These are phyloP conservation scores for Sphenostylis stenocarpa DNA, from an alignment of 306 rosid species.

Conservation along the genomic window DNA sequence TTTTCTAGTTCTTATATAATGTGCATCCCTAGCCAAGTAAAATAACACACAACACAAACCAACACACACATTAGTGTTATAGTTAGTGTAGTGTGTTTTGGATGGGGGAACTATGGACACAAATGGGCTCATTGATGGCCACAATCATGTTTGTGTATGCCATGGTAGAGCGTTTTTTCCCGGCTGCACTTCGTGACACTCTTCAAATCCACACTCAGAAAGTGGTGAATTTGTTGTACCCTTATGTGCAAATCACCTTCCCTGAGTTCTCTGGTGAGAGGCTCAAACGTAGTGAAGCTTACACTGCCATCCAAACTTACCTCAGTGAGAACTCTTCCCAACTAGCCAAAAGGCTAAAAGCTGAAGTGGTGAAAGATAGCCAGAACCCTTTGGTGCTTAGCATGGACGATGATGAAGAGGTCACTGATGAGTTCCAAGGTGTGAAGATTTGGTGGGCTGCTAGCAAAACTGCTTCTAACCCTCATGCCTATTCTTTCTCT, in stretches of 20 bases:
- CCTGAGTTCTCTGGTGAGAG: slow-evolving; percentile 48
- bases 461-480: neutral
- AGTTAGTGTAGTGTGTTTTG: neutral
- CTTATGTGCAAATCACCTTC: slow-evolving; percentile 59
- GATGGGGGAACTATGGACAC: slow-evolving; percentile 41
- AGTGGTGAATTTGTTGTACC: slow-evolving; percentile 21
- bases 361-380: slow-evolving; percentile 49
- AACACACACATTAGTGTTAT: no score
- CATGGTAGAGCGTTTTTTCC: slow-evolving; percentile 41
- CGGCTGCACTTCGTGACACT: slow-evolving; percentile 30
- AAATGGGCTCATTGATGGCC: slow-evolving; percentile 44
- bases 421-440: slow-evolving; percentile 47
- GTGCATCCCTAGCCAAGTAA: neutral
- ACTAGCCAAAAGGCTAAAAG: slow-evolving; percentile 53
- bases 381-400: slow-evolving; percentile 46
- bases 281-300: slow-evolving; percentile 45
- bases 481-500: neutral
- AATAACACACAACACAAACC: neutral
- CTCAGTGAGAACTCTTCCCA: slow-evolving; percentile 42
- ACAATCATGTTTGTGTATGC: slow-evolving; percentile 46
- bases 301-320: slow-evolving; percentile 47
- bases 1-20: neutral
- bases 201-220: slow-evolving; percentile 28
- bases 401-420: slow-evolving; percentile 64
- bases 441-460: slow-evolving; percentile 58